These are phyloP conservation scores for Metarhizium guizhouense DNA, from an alignment of 2,329 filamentous ascomycete genomes.

Conservation along the genomic window DNA sequence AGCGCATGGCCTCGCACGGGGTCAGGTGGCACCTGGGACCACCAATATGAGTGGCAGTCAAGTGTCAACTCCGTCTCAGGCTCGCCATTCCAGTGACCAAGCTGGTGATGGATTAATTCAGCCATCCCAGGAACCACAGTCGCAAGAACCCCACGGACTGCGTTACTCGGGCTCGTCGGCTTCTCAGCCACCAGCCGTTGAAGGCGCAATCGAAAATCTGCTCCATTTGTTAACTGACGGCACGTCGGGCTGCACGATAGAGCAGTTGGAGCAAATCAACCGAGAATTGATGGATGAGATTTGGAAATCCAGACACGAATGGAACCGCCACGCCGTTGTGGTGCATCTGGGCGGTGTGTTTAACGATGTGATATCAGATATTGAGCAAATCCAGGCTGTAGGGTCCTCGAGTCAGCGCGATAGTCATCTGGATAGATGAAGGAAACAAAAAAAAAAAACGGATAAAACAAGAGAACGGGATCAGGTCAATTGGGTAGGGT, in stretches of 20 bases:
- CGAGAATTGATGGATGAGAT: slow-evolving; percentile 83
- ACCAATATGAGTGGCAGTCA: slow-evolving; percentile 24
- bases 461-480: background rate
- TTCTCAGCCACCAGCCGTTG: slow-evolving; percentile 36
- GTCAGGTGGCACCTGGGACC: slow-evolving; percentile 19
- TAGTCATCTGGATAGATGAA: slow-evolving; percentile 10
- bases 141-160: slow-evolving; percentile 6
- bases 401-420: slow-evolving; percentile 31
- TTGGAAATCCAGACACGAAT: slow-evolving; percentile 71
- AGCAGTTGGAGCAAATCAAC: slow-evolving; percentile 92
- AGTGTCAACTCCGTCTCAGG: slow-evolving; percentile 28
- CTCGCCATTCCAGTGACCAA: slow-evolving; percentile 15
- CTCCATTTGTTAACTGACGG: slow-evolving; percentile 53
- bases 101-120: slow-evolving; percentile 22
- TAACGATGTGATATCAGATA: slow-evolving; percentile 64
- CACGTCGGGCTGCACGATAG: slow-evolving; percentile 74
- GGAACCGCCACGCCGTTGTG: slow-evolving; percentile 72
- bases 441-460: background rate
- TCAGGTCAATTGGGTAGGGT: slow-evolving; percentile 5
- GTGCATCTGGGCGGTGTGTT: slow-evolving; percentile 58
- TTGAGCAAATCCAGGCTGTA: slow-evolving; percentile 44
- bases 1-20: slow-evolving; percentile 38
- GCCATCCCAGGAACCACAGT: slow-evolving; percentile 23
- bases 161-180: slow-evolving; percentile 27
- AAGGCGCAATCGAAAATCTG: slow-evolving; percentile 45